Evolutionary conservation across 163 green algal genomes (phyloP), one percentile per base, ranked within the genome.

Genomic region (Chloroidium sp.): DNA sequence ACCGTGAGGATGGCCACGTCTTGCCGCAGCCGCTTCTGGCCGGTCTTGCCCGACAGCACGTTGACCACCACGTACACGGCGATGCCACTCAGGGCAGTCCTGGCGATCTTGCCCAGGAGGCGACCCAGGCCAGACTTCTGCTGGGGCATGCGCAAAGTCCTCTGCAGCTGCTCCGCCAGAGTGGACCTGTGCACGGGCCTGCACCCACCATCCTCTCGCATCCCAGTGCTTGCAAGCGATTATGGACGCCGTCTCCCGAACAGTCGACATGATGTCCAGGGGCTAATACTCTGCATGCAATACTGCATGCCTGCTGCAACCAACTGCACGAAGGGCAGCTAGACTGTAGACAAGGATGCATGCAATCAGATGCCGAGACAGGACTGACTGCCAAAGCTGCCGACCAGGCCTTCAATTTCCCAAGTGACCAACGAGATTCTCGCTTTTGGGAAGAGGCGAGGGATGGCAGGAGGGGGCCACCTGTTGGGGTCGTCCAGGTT

Each of bases 401-500:
- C 36, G 36, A 36, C 36, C 36, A 36, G 36, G 36, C 36, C 36
- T 36, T 36, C 36, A 36, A 36, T 36, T 36, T 36, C 36, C 36
- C 36, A 36, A 36, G 36, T 36, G 36, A 36, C 36, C 36, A 36
- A 36, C 36, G 36, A 36, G 36, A 36, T 36, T 36, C 36, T 36
- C 36, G 36, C 36, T 36, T 36, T 36, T 36, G 36, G 36, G 36
- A 36, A 36, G 36, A 36, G 36, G 36, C 67, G 64, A 3, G 8
- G 61, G 4, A 62, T 2, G n/a, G 4, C 59, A 36, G 6, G 12
- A 69, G 6, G 58, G 0, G 61, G 78, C 80, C 61, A 83, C 79
- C 79, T 74, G 60, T 61, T 79, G 82, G 61, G 69, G 79, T 87
- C 83, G 69, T 84, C 77, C 60, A 84, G 67, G 59, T 85, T 76